These are phyloP conservation scores for Pythium oligandrum DNA, from an alignment of 352 stramenopile species.

Conservation along the genomic window DNA sequence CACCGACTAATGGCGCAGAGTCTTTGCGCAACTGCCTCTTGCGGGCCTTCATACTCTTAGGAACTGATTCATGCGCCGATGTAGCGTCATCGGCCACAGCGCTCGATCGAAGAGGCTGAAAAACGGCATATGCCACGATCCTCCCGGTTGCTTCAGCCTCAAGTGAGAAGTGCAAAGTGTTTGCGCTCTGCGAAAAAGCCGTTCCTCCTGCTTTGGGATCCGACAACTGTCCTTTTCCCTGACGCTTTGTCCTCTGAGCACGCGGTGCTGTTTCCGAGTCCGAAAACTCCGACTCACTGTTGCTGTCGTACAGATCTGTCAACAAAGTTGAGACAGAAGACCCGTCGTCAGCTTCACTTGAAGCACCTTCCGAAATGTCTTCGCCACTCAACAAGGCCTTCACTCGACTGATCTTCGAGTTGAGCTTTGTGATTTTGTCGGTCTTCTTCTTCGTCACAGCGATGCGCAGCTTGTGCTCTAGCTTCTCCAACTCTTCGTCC, in stretches of 20 bases:
- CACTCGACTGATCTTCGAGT: constrained; percentile 75
- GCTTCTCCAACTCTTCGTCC: constrained; percentile 86
- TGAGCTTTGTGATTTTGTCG: constrained; percentile 85
- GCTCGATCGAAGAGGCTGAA: constrained; percentile 37
- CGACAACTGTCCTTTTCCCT: background rate
- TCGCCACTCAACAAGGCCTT: constrained; percentile 78
- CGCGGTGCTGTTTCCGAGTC: constrained; percentile 48
- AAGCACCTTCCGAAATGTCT: constrained; percentile 43
- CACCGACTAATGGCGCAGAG: constrained; percentile 54
- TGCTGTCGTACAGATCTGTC: constrained; percentile 61
- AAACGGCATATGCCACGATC: constrained; percentile 76
- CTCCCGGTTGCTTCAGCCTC: constrained; percentile 78
- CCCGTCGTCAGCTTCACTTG: constrained; percentile 37
- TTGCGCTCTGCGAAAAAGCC: constrained; percentile 25
- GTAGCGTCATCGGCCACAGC: constrained; percentile 12
- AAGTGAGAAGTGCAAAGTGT: constrained; percentile 77
- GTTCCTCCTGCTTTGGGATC: background rate
- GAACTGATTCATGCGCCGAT: constrained; percentile 16
- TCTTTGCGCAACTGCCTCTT: constrained; percentile 73
- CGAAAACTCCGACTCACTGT: constrained; percentile 84
- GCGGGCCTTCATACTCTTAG: constrained; percentile 57
- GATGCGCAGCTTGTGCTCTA: constrained; percentile 88
- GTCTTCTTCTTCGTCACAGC: constrained; percentile 87
- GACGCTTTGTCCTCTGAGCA: constrained; percentile 24
- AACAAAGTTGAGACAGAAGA: constrained; percentile 20